Evolutionary conservation across 306 rosid species (phyloP), one percentile per base, ranked within the genome.

Genomic region (Ziziphus jujuba): DNA sequence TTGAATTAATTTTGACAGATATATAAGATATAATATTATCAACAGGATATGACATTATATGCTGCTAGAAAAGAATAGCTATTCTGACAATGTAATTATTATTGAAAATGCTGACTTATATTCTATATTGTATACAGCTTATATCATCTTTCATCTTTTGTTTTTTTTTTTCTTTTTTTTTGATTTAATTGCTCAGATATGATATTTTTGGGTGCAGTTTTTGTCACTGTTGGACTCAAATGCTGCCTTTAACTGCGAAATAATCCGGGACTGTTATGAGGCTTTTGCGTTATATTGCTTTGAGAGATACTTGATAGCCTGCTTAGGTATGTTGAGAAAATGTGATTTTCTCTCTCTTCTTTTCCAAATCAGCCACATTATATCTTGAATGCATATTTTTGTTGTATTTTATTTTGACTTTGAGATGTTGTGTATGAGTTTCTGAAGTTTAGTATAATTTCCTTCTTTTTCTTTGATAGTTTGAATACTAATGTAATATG

Each of bases 251-350:
- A 87, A 95, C 75, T 90, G 91, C 70, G 97, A 91, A 88, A 76
- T 87, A 67, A 88, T 95, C 59, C 85, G 99, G 68, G 99, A 95
- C 75, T 95, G 97, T 81, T 95, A 95, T 21, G 99, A 95, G 83
- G 97, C 99, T 44, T 95, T 95, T 85, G 99, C 99, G 17, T 79
- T 95, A 71, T 95, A 95, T 82, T 95, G 99, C 84, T 95, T 95
- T 74, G 97, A 85, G 79, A 84, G 99, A 87, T 95, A 95, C 78
- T 80, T 95, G 81, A 95, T 90, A 73, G 97, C 96, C 68, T 90
- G 99, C 85, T 81, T 95, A 76, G 97, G 99, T 90, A 90, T 53
- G 95, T 77, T 65, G 60, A 47, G 3, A 22, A 44, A 36, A 38
- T 48, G 56, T 56, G 61, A 67, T 60, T 76, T 5, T 61, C 38